A percentile compares a stretch with the other conserved stretches of the same genome.
These are phyloP conservation scores for Vararia minispora DNA, from an alignment of 768 basidiomycete species.

Conservation along the genomic window DNA sequence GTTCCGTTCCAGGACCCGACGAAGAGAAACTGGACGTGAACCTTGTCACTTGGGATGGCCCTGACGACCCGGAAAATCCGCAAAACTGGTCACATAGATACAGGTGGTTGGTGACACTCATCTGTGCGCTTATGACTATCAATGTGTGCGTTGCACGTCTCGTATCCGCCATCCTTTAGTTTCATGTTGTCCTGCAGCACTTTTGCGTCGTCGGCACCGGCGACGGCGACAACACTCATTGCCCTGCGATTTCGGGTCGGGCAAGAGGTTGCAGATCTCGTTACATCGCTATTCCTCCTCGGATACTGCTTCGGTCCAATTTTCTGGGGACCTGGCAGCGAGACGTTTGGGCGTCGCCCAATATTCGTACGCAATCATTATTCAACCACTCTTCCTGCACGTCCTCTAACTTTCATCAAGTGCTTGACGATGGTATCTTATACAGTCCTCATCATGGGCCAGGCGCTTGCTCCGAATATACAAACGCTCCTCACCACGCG, in stretches of 20 bases:
- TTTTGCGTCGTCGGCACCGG: constrained; percentile 18
- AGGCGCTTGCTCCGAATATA: constrained; percentile 7
- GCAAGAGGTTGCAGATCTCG: constrained; percentile 15
- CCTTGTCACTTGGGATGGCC: constrained; percentile 9
- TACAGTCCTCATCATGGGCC: constrained; percentile 7
- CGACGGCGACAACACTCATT: constrained; percentile 6
- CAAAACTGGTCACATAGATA: constrained; percentile 12
- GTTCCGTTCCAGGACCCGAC: too few relatives aligned
- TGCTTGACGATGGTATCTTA: too few relatives aligned
- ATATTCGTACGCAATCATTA: constrained; percentile 6
- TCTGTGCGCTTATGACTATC: constrained; percentile 3
- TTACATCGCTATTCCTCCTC: constrained; percentile 12
- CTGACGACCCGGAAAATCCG: constrained; percentile 11
- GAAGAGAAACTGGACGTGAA: too few relatives aligned
- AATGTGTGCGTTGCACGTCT: constrained; percentile 9
- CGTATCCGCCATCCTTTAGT: neutral
- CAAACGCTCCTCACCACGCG: constrained; percentile 11
- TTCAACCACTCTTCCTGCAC: constrained; percentile 2
- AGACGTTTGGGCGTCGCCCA: constrained; percentile 13
- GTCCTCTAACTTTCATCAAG: constrained; percentile 8
- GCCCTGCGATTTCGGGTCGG: constrained; percentile 11
- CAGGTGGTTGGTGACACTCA: constrained; percentile 9
- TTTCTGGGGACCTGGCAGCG: constrained; percentile 15
- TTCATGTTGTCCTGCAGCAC: constrained; percentile 5
- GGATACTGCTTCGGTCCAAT: constrained; percentile 15